Evolutionary conservation across 768 basidiomycete genomes (phyloP).

Genomic region (Chalciporus pseudorubinellus): DNA sequence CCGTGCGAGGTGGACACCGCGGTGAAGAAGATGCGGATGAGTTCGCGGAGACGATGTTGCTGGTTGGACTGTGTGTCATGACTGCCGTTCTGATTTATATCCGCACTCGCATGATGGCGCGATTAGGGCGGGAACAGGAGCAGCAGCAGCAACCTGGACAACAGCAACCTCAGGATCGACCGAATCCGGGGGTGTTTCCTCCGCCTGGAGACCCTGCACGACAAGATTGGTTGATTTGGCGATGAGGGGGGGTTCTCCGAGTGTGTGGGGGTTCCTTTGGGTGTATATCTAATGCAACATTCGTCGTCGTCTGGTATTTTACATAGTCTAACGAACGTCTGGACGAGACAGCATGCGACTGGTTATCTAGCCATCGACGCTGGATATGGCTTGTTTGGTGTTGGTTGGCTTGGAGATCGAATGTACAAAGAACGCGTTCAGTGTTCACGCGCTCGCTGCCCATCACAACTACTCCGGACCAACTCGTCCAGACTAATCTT

Average conservation of each 20-base stretch:
- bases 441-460: too few relatives aligned
- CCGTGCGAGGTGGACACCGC: constrained; percentile 54
- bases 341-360: too few relatives aligned
- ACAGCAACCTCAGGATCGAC: constrained; percentile 17
- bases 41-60: constrained; percentile 75
- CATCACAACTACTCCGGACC: too few relatives aligned
- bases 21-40: constrained; percentile 69
- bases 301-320: not conserved
- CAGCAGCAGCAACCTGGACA: constrained; percentile 35
- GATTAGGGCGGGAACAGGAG: constrained; percentile 64
- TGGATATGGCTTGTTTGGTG: constrained; percentile 22
- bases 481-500: too few relatives aligned
- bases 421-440: too few relatives aligned
- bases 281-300: constrained; percentile 5
- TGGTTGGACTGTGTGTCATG: constrained; percentile 68
- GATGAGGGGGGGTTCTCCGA: too few relatives aligned
- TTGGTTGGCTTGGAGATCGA: constrained; percentile 14
- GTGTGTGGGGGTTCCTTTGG: too few relatives aligned
- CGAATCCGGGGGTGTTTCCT: constrained; percentile 52
- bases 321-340: not conserved
- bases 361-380: too few relatives aligned
- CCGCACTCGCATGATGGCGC: constrained; percentile 73
- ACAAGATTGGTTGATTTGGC: constrained; percentile 63
- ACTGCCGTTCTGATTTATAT: constrained; percentile 77
- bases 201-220: constrained; percentile 61